These are phyloP conservation scores for Globisporangium takayamanum DNA, from an alignment of 352 stramenopile species.

Conservation along the genomic window DNA sequence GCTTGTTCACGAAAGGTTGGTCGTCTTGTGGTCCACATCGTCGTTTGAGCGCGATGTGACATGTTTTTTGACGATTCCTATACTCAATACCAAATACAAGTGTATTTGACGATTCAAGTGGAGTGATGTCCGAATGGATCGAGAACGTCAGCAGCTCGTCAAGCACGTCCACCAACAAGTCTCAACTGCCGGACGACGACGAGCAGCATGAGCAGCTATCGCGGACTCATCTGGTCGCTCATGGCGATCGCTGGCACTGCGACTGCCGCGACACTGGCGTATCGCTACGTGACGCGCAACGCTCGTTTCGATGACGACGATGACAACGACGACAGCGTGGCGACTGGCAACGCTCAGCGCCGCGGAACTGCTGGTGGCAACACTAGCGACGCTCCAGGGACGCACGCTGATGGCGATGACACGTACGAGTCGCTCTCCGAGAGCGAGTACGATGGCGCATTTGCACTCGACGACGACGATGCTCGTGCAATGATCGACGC, in stretches of 20 bases:
- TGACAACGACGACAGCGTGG: conserved; percentile 12
- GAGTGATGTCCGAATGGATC: too few relatives aligned
- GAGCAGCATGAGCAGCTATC: conserved; percentile 29
- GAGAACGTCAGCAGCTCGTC: not conserved
- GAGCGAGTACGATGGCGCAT: conserved; percentile 26
- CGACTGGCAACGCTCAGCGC: not conserved
- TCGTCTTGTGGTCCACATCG: not conserved
- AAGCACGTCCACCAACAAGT: not conserved
- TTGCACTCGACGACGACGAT: conserved; percentile 17
- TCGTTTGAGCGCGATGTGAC: too few relatives aligned
- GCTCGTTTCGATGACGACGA: conserved; percentile 17
- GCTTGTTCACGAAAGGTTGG: not conserved
- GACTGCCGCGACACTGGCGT: conserved; percentile 47
- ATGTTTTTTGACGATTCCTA: too few relatives aligned
- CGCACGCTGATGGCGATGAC: conserved; percentile 12
- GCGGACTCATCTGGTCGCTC: conserved; percentile 57
- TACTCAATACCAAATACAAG: too few relatives aligned
- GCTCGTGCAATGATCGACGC: conserved; percentile 11
- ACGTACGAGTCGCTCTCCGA: conserved; percentile 39
- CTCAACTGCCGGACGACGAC: not conserved
- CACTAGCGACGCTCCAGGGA: too few relatives aligned
- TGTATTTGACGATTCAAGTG: too few relatives aligned
- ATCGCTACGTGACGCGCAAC: conserved; percentile 53
- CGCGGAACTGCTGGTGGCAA: too few relatives aligned
- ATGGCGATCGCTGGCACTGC: conserved; percentile 62